These are phyloP conservation scores for Dunaliella primolecta DNA, from an alignment of 139 green algal species.

Conservation along the genomic window DNA sequence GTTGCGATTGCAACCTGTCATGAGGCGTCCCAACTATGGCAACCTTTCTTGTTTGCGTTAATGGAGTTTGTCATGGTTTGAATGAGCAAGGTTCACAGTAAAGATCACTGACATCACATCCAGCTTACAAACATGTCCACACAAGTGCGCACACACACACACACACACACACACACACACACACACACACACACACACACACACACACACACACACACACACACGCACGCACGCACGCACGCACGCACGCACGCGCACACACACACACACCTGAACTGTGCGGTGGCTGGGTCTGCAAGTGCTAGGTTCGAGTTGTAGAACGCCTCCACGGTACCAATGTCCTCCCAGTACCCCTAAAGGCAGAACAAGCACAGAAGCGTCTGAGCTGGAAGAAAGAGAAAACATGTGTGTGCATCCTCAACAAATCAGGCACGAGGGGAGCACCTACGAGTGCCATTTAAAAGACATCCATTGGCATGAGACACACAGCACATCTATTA, in stretches of 20 bases:
- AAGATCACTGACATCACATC: not conserved
- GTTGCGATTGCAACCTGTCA: too few relatives aligned
- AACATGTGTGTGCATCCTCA: too few relatives aligned
- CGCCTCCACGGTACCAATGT: slow-evolving; percentile 92
- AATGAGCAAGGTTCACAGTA: too few relatives aligned
- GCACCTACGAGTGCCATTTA: too few relatives aligned
- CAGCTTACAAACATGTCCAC: not conserved
- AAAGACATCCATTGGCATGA: too few relatives aligned
- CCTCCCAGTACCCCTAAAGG: slow-evolving; percentile 93
- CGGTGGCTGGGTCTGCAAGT: slow-evolving; percentile 75
- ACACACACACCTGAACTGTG: slow-evolving; percentile 63
- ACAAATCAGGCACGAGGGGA: too few relatives aligned
- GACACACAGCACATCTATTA: too few relatives aligned
- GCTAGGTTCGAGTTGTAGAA: slow-evolving; percentile 97
- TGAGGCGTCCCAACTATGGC: too few relatives aligned
- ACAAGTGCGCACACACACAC: not conserved
- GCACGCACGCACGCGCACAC: not conserved
- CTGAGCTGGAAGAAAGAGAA: too few relatives aligned
- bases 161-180: not conserved
- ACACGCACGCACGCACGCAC: not conserved
- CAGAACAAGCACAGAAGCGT: too few relatives aligned
- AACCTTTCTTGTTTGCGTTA: not conserved
- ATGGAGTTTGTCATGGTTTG: too few relatives aligned
- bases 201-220: not conserved
- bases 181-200: not conserved